Evolutionary conservation across 139 green algal species (phyloP).

Genomic region (Micractinium conductrix): DNA sequence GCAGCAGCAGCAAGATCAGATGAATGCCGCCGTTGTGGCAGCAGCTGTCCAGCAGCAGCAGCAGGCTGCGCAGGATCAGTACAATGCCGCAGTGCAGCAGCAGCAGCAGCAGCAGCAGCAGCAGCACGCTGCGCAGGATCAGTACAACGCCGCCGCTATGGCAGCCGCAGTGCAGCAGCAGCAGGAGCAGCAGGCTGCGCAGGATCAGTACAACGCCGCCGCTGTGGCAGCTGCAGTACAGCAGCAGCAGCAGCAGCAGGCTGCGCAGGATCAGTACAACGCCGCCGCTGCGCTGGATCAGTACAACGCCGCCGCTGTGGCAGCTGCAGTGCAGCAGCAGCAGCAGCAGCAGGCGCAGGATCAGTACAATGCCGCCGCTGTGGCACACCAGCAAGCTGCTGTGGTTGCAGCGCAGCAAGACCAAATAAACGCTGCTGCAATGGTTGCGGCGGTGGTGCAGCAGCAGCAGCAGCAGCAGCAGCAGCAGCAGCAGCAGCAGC

Average conservation of each 20-base stretch:
- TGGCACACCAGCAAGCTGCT: too few species aligned
- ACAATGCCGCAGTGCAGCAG: neutral
- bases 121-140: conserved; percentile 14
- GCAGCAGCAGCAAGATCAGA: conserved; percentile 21
- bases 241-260: neutral
- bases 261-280: too few species aligned
- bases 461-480: too few species aligned
- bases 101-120: conserved; percentile 6
- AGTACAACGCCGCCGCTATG: neutral
- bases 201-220: neutral
- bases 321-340: neutral
- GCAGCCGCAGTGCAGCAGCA: neutral
- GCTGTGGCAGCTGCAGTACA: neutral
- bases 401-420: too few species aligned
- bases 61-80: conserved; percentile 5
- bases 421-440: too few species aligned
- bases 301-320: neutral
- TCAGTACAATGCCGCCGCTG: too few species aligned
- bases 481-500: too few species aligned
- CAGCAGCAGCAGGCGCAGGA: too few species aligned
- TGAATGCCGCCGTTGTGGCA: neutral
- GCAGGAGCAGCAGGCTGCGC: neutral
- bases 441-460: too few species aligned
- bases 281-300: conserved; percentile 1
- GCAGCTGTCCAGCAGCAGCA: conserved; percentile 15